These are phyloP conservation scores for Willaertia magna DNA, from an alignment of 208 protist species.

Conservation along the genomic window DNA sequence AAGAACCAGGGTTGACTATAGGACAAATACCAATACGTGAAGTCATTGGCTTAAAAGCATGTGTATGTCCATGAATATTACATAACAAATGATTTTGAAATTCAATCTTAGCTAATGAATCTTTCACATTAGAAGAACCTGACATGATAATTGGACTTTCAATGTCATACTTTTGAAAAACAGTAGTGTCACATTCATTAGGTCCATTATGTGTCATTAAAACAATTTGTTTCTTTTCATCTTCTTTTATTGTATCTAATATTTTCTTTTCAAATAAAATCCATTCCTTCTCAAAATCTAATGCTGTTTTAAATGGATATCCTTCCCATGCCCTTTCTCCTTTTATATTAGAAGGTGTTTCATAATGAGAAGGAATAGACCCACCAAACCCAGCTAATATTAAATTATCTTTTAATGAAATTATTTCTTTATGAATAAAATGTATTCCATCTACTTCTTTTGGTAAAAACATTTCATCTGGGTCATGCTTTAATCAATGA, in stretches of 20 bases:
- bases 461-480: neutral
- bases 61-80: neutral
- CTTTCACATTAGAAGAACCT: neutral
- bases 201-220: neutral
- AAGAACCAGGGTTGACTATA: neutral
- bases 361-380: neutral
- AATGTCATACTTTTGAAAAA: neutral
- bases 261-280: no score
- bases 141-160: neutral
- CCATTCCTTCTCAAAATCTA: neutral
- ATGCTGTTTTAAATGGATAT: neutral
- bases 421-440: neutral
- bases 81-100: neutral
- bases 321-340: neutral
- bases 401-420: neutral
- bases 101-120: neutral
- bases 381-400: neutral
- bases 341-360: neutral
- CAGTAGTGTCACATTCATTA: neutral
- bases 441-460: neutral
- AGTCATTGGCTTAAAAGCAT: neutral
- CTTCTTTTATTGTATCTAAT: neutral
- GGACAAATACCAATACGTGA: neutral
- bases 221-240: neutral
- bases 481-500: neutral